Evolutionary conservation across 2,329 filamentous ascomycete genomes (phyloP), one percentile per base, ranked within the genome.

Genomic region (Botrytis porri): DNA sequence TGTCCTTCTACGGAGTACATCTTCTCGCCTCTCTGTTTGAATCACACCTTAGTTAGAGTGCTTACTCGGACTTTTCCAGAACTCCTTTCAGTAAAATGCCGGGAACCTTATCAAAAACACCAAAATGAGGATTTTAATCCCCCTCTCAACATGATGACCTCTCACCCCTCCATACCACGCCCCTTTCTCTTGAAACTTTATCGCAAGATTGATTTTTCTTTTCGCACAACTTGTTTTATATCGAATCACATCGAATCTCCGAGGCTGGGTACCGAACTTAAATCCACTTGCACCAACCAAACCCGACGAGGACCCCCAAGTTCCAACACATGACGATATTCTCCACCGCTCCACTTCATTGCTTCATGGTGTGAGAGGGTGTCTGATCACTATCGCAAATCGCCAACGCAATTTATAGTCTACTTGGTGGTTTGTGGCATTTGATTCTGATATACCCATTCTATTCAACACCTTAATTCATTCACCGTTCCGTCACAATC

Each of bases 401-500:
- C 51, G 29, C 20, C 29, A 65, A 48, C 18, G 20, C 29, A 35
- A 16, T 48, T 32, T 25, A 57, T 29, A 63, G 14, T 18, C 6
- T 29, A 41, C 37, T 41, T 29, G 37, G 37, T 29, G 9, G 37
- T 41, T 67, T 25, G 65, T 57, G 48, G 65, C 29, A 69, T 57
- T 54, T 43, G 48, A 37, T 32, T 63, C 39, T 57, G 48, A 41
- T n/a, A 41, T 54, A 29, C n/a, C n/a, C n/a, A 57, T 57, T 18
- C n/a, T n/a, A 39, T 32, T 32, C 37, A 57, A 65, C n/a, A 67
- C 54, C 32, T 41, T 57, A n/a, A 41, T 29, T 41, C 22, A 57
- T 57, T 25, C 57, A 32, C 57, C 35, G 35, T 37, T 57, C 48
- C 43, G 57, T 63, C 71, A 43, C 71, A 73, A 70, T 70, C n/a